Base-by-base conservation (phyloP, 164 flowering plant genomes). In the Kingdonia uniflora region DNA sequence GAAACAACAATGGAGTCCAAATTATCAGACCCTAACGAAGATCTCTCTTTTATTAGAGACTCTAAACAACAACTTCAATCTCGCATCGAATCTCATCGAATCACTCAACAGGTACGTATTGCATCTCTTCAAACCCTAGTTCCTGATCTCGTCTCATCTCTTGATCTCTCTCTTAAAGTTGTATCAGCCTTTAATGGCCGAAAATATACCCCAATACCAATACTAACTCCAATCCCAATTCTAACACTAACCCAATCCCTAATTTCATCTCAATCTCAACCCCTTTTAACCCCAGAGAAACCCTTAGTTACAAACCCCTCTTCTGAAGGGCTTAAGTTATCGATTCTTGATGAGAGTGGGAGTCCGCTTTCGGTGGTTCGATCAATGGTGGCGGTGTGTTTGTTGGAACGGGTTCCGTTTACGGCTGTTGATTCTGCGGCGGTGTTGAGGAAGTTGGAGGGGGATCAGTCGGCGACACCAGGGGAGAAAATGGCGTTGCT, bases 391-490 rank as follows among this genome's bases (percentile, higher is more conserved):
- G 95, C 96, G 2, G 82, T 71, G 40, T 78, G 81, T 58, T 65
- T 92, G 61, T 55, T 92, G 65, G 87, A 84, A 57, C 65, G 95
- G 58, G 84, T 82, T 1, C 99, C 97, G 0, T 92, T 84, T 64
- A 45, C 62, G 19, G 59, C 85, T 2, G 73, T 89, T n/a, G 99
- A 88, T 65, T 86, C 95, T 5, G 75, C 81, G 1, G 75, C 80
- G 20, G 80, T 92, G 63, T 51, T 84, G 59, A 69, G 95, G 71
- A 88, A 84, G 74, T 58, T 92, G 63, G 95, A 88, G 75, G 78
- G 66, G 52, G 91, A 86, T 45, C 68, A 40, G 40, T 64, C 68
- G 5, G 73, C 72, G 3, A 78, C 84, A 2, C 23, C 71, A n/a
- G 77, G 71, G 0, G 98, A 87, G 82, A 85, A 74, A 62, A 73